These are phyloP conservation scores for Aspergillus awamori DNA, from an alignment of 2,329 filamentous ascomycete genomes.

Conservation along the genomic window DNA sequence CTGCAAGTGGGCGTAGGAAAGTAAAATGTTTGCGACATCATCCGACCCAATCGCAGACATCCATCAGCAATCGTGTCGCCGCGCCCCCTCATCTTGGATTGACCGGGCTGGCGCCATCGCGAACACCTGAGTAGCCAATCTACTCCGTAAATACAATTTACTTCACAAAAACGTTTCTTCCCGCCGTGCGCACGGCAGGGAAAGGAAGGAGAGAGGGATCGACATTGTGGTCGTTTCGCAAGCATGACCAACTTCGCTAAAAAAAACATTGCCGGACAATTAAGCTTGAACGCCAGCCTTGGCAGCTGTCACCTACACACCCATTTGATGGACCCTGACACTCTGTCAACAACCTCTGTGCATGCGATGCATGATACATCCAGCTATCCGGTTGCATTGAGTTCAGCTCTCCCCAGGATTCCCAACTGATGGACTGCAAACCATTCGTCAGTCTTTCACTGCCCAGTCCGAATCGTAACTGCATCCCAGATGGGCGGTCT, in stretches of 20 bases:
- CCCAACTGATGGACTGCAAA: background rate
- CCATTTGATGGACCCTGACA: constrained; percentile 8
- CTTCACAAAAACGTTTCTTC: too few species aligned
- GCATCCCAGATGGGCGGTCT: background rate
- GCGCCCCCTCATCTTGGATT: background rate
- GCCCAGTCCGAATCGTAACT: background rate
- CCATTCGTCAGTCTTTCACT: background rate
- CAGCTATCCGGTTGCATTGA: background rate
- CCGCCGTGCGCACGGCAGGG: background rate
- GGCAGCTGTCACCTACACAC: constrained; percentile 13
- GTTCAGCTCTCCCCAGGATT: background rate
- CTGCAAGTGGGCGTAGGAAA: background rate
- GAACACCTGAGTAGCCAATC: background rate
- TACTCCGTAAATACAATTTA: too few species aligned
- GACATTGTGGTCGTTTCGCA: constrained; percentile 7
- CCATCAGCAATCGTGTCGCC: background rate
- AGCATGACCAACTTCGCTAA: constrained; percentile 6
- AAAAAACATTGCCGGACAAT: constrained; percentile 9
- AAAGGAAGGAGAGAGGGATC: background rate
- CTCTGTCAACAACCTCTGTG: constrained; percentile 1
- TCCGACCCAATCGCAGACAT: background rate
- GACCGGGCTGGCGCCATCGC: background rate
- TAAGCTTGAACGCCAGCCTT: constrained; percentile 23
- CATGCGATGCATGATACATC: constrained; percentile 1
- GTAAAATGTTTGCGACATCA: background rate